Percentiles rank a stretch among this genome's conserved stretches.
These are phyloP conservation scores for Polychaeton citri DNA, from an alignment of 2,329 filamentous ascomycete species.

Conservation along the genomic window DNA sequence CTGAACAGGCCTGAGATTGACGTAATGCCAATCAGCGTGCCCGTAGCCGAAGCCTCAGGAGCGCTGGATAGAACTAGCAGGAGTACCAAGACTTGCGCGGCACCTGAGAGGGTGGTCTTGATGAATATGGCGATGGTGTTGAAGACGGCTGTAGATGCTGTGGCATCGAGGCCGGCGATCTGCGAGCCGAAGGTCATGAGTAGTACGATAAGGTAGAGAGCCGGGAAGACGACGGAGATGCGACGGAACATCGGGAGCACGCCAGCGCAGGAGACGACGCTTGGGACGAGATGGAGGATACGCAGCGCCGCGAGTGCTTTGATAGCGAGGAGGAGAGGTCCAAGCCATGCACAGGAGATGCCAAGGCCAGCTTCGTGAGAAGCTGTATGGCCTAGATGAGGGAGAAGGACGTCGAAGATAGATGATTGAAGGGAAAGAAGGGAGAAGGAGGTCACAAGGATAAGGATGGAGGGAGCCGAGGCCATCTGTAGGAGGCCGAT, in stretches of 20 bases:
- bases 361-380: too few species aligned
- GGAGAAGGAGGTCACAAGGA: constrained; percentile 36
- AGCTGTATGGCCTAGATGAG: too few species aligned
- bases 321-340: constrained; percentile 28
- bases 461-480: constrained; percentile 31
- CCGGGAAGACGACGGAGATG: constrained; percentile 26
- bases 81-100: constrained; percentile 29
- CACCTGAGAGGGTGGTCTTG: constrained; percentile 29
- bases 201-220: constrained; percentile 27
- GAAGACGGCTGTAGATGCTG: constrained; percentile 23
- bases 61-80: constrained; percentile 35
- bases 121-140: constrained; percentile 27
- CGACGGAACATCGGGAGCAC: constrained; percentile 31
- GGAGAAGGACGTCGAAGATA: constrained; percentile 37
- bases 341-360: too few species aligned
- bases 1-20: too few species aligned
- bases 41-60: constrained; percentile 33
- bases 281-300: constrained; percentile 25
- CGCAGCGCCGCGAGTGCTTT: constrained; percentile 27
- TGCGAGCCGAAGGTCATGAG: too few species aligned
- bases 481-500: constrained; percentile 33
- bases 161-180: constrained; percentile 24
- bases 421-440: constrained; percentile 43
- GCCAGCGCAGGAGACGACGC: constrained; percentile 24
- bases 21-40: constrained; percentile 35